Evolutionary conservation across 768 basidiomycete species (phyloP), one percentile per base, ranked within the genome.

Genomic region (Amanita polypyramis): DNA sequence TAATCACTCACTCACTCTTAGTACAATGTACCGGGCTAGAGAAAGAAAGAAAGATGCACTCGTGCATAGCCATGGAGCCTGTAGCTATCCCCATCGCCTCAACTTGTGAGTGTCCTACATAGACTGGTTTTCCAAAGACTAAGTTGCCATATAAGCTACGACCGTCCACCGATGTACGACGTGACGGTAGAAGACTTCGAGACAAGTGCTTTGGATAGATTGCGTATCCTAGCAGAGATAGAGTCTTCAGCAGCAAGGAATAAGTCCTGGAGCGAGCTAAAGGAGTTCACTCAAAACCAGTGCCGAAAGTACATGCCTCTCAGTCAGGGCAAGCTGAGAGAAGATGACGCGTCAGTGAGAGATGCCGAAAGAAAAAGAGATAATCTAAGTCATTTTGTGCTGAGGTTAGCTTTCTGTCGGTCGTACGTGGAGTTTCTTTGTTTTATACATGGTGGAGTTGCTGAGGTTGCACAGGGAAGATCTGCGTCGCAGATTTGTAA

Each of bases 151-250:
- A 47, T 32, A 46, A 96, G 93, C 64, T 98, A 99, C 59, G 85
- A 94, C 55, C 67, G 60, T 14, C 89, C 94, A 17, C 96, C 96
- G 15, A 63, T 75, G 12, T 82, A 82, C 48, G 92, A 98, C 57
- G 83, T 98, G 15, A 92, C 92, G 1, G 70, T 98, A 14, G 96
- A 98, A 61, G 88, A 97, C 53, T 99, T 99, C 55, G 96, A 99
- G 62, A 82, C 75, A 2, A 88, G 76, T 60, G 96, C 96, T 0
- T 72, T 99, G 17, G 81, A 95, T 55, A 72, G 96, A 32, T 74
- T 99, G 27, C 80, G 90, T 21, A 74, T 96, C 14, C 75, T 96
- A 14, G 85, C 87, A 12, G 91, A 94, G 61, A 94, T 96, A 47
- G 92, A 95, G 59, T 83, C 93, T 1, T 91, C 86, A 3, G 77